phyloP scores from a whole-genome alignment of 139 green algal genomes.

The Chlorella sorokiniana region DNA sequence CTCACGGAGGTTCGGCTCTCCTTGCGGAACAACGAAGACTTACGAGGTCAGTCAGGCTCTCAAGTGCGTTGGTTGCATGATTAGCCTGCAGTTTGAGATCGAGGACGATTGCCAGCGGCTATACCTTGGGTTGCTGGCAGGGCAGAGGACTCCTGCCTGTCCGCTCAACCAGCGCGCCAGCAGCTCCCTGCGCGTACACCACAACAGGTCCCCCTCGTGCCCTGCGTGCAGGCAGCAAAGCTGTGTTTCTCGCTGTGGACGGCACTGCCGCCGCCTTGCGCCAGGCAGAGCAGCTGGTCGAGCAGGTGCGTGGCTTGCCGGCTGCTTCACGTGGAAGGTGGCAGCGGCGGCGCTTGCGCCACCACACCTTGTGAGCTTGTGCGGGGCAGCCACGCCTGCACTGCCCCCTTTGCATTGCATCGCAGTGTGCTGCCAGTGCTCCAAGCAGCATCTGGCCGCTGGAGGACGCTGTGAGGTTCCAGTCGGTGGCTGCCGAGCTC shows the following conservation, averaged over 20 bases:
- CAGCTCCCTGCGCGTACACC: neutral
- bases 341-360: too few relatives aligned
- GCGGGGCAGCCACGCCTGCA: neutral
- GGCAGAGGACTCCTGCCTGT: neutral
- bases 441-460: constrained; percentile 40
- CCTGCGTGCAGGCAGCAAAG: constrained; percentile 26
- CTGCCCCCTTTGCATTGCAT: neutral
- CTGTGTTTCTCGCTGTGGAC: constrained; percentile 30
- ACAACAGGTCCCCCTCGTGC: neutral
- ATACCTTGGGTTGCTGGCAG: too few relatives aligned
- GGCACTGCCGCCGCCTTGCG: constrained; percentile 9
- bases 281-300: constrained; percentile 22
- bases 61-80: neutral
- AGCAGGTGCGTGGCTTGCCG: neutral
- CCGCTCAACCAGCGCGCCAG: too few relatives aligned
- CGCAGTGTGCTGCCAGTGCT: constrained; percentile 7
- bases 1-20: neutral
- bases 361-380: too few relatives aligned
- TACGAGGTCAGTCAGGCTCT: neutral
- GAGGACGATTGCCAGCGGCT: too few relatives aligned
- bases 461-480: constrained; percentile 44
- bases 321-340: too few relatives aligned
- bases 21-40: constrained; percentile 1
- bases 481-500: constrained; percentile 21
- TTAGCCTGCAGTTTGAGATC: too few relatives aligned